Conservation (phyloP, 139 green algal genomes). For the Picochlorum sp. region DNA sequence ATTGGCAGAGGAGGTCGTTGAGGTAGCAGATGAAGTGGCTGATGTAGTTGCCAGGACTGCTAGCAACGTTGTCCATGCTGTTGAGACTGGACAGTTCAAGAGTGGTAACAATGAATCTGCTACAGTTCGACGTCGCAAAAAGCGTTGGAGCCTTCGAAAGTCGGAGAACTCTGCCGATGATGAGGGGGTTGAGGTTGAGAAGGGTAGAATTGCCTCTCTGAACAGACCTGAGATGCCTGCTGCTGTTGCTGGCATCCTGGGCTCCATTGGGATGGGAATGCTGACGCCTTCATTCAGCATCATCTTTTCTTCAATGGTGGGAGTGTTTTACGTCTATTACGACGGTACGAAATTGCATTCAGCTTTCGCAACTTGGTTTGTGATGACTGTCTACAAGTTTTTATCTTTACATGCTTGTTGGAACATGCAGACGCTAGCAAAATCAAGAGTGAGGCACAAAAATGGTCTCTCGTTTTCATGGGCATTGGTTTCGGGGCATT, state of each 20-base stretch:
- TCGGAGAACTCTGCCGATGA: not conserved
- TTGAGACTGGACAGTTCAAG: not conserved
- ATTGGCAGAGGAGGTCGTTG: not conserved
- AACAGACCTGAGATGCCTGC: conserved; percentile 44
- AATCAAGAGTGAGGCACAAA: conserved; percentile 21
- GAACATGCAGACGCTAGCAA: not conserved
- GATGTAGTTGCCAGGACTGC: not conserved
- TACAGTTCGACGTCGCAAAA: too few species aligned
- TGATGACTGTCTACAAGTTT: not conserved
- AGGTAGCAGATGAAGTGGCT: not conserved
- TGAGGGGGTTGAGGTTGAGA: not conserved
- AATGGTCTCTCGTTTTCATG: conserved; percentile 55
- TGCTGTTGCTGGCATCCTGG: conserved; percentile 25
- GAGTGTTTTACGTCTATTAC: conserved; percentile 22
- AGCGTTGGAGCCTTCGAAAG: not conserved
- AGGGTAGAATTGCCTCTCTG: conserved; percentile 11
- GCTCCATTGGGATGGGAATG: conserved; percentile 28
- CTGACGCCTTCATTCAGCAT: conserved; percentile 61
- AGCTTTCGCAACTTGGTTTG: not conserved
- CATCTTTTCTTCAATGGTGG: conserved; percentile 34
- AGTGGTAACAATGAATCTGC: too few species aligned
- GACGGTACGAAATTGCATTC: too few species aligned
- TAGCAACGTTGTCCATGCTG: not conserved
- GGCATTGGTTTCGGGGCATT: conserved; percentile 41
- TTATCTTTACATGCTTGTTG: not conserved